A percentile compares a stretch with the other conserved stretches of the same genome.
Conservation (phyloP, 2,329 filamentous ascomycete genomes). For the Xylariaceae sp. region DNA sequence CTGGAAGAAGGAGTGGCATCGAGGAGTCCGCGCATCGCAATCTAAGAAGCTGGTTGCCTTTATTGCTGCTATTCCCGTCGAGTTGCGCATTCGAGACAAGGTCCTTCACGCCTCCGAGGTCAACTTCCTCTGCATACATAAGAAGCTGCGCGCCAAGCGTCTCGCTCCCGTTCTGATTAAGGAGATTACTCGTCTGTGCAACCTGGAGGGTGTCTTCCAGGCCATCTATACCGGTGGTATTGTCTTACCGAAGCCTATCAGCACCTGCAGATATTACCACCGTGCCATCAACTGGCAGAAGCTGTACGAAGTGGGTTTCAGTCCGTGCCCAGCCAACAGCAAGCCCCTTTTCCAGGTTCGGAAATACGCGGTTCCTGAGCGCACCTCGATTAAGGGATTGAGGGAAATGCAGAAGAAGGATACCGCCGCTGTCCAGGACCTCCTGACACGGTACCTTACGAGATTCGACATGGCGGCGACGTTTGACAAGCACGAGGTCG, state of each 20-base stretch:
- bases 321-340: conserved; percentile 74
- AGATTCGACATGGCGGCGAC: conserved; percentile 81
- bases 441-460: conserved; percentile 71
- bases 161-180: conserved; percentile 94
- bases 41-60: conserved; percentile 89
- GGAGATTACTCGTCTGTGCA: conserved; percentile 90
- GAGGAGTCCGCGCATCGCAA: conserved; percentile 79
- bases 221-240: conserved; percentile 93
- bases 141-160: conserved; percentile 91
- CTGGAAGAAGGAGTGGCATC: conserved; percentile 91
- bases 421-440: conserved; percentile 64
- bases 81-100: conserved; percentile 72
- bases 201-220: conserved; percentile 81
- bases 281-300: conserved; percentile 93
- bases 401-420: conserved; percentile 77
- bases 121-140: conserved; percentile 97
- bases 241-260: conserved; percentile 84
- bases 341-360: conserved; percentile 81
- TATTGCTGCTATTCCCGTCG: conserved; percentile 87
- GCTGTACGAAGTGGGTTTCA: conserved; percentile 91
- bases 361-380: conserved; percentile 76
- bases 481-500: conserved; percentile 73
- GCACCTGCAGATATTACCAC: conserved; percentile 93
- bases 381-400: conserved; percentile 67
- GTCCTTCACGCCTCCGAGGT: conserved; percentile 79